These are phyloP conservation scores for Talaromyces stipitatus DNA, from an alignment of 495 filamentous ascomycete species.

Conservation along the genomic window DNA sequence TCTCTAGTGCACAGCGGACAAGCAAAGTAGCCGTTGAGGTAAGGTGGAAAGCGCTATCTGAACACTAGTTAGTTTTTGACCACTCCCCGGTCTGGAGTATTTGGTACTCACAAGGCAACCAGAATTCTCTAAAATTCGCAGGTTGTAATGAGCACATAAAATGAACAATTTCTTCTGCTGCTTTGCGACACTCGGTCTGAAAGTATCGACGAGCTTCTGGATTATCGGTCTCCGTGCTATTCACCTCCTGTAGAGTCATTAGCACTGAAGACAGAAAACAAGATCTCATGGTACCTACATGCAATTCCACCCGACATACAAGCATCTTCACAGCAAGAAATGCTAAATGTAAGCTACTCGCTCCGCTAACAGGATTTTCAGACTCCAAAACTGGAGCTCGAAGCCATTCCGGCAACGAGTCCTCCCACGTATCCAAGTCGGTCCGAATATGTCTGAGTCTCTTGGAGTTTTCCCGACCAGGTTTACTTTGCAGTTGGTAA, in stretches of 20 bases:
- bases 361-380: constrained; percentile 29
- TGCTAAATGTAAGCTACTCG: constrained; percentile 43
- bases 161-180: constrained; percentile 46
- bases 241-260: constrained; percentile 26
- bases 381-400: constrained; percentile 19
- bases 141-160: constrained; percentile 39
- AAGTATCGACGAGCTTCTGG: constrained; percentile 40
- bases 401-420: constrained; percentile 37
- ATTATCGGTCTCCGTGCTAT: constrained; percentile 34
- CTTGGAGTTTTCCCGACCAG: constrained; percentile 33
- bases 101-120: constrained; percentile 41
- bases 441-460: constrained; percentile 35
- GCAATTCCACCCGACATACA: constrained; percentile 42
- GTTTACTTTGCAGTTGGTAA: constrained; percentile 36
- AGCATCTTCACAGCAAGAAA: constrained; percentile 47
- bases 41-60: constrained; percentile 43
- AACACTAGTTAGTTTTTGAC: constrained; percentile 10
- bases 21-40: constrained; percentile 42
- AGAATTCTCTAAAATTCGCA: constrained; percentile 41
- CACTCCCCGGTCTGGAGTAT: no score
- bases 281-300: constrained; percentile 21
- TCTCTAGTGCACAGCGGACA: constrained; percentile 41
- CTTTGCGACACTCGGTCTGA: constrained; percentile 39
- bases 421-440: constrained; percentile 41
- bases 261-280: constrained; percentile 3